Percentiles rank a stretch among this genome's conserved stretches.
Evolutionary conservation across 1,139 yeast species (phyloP).

Genomic region (Suhomyces guaymorum): DNA sequence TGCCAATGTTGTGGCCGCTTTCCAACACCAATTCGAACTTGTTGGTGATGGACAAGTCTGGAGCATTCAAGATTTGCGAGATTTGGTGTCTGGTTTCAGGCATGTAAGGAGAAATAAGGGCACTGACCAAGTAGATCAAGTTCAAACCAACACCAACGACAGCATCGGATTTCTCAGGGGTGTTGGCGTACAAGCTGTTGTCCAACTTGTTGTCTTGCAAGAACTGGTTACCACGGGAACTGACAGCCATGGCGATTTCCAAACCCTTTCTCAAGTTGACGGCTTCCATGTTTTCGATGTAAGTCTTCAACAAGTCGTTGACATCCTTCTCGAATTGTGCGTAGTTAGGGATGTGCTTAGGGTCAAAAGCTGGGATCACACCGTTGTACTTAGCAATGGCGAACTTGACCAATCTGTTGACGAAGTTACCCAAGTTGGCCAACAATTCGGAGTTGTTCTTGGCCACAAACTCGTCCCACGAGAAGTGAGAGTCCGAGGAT

Average conservation of each 20-base stretch:
- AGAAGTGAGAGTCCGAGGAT: constrained; percentile 91
- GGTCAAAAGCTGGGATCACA: constrained; percentile 69
- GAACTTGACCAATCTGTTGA: constrained; percentile 88
- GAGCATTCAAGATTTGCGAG: constrained; percentile 78
- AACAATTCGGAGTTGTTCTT: constrained; percentile 90
- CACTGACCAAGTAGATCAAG: constrained; percentile 77
- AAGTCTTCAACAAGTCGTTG: constrained; percentile 58
- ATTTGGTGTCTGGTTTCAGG: constrained; percentile 79
- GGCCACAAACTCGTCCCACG: constrained; percentile 94
- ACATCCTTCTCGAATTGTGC: constrained; percentile 56
- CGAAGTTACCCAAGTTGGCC: constrained; percentile 96
- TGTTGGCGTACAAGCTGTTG: constrained; percentile 74
- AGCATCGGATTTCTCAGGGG: constrained; percentile 84
- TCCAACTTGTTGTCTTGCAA: constrained; percentile 95
- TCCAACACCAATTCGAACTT: constrained; percentile 65
- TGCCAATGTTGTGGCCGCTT: constrained; percentile 85
- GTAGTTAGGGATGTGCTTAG: constrained; percentile 50
- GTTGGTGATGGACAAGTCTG: constrained; percentile 75
- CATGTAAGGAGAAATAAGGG: constrained; percentile 83
- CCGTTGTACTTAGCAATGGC: constrained; percentile 90
- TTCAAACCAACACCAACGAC: constrained; percentile 91
- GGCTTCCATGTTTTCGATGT: constrained; percentile 72
- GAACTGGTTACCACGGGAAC: constrained; percentile 92
- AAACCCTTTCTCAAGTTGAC: constrained; percentile 85
- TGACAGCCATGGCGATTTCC: constrained; percentile 86